A percentile compares a stretch with the other conserved stretches of the same genome.
Conservation (phyloP, 768 basidiomycete genomes). For the Lactarius pseudohatsudake region DNA sequence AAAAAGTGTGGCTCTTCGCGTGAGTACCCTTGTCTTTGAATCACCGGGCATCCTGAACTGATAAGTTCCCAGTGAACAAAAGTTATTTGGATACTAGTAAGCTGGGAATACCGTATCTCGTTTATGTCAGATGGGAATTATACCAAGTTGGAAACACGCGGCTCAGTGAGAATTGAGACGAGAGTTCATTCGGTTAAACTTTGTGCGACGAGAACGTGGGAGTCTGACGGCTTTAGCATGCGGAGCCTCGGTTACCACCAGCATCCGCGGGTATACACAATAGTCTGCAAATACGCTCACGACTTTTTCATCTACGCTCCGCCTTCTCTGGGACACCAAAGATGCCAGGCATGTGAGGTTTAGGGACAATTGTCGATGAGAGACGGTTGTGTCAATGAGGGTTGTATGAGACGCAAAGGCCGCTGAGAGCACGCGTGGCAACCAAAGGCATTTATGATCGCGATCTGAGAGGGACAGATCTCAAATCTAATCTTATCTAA, state of each 20-base stretch:
- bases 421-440: too few species aligned
- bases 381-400: too few species aligned
- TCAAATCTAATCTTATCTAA: background rate
- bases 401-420: too few species aligned
- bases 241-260: background rate
- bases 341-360: background rate
- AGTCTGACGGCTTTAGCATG: background rate
- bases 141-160: background rate
- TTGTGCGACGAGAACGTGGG: background rate
- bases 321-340: background rate
- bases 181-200: background rate
- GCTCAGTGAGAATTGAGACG: background rate
- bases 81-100: background rate
- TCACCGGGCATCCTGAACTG: background rate
- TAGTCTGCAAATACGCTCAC: too few species aligned
- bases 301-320: too few species aligned
- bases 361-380: background rate
- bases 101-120: background rate
- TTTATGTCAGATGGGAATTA: too few species aligned
- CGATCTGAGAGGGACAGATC: background rate
- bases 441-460: background rate
- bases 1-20: constrained; percentile 25
- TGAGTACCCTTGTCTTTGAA: background rate
- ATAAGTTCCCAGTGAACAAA: background rate
- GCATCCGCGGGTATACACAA: background rate